Base-by-base conservation (phyloP, 2,329 filamentous ascomycete genomes). In the Penicillium sp. region DNA sequence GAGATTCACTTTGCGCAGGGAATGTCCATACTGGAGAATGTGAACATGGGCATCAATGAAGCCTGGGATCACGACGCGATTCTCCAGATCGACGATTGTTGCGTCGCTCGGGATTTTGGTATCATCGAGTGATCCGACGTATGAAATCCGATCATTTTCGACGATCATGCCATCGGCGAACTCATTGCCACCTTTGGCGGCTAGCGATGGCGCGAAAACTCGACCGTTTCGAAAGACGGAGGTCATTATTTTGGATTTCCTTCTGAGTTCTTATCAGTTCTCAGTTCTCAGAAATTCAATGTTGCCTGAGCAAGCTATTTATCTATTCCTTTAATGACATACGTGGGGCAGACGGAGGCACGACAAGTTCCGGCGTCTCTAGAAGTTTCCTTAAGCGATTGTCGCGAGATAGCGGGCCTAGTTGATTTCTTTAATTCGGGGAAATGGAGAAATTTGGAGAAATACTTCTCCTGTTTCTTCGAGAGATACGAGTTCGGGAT, bases 1-100 rank as follows among this genome's bases (percentile, higher is more conserved):
- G 10, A 82, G 67, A 49, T 75, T 62, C 26, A 79, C 67, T 63
- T 79, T 79, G 28, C 71, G 68, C 2, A 81, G 68, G 0, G 78
- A 77, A n/a, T 76, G 71, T 0, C 78, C 78, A n/a, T 79, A 76
- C n/a, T 79, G 69, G 5, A 81, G 62, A 24, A 82, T 72, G 56
- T 82, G 79, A 65, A 79, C 77, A 50, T 82, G 79, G 6, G 73
- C 76, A 58, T 82, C 79, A 36, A 81, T 76, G 57, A 81, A 82
- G 3, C 77, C 74, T 0, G 79, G 79, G 2, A 79, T 59, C 1
- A 81, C 68, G 31, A 76, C 65, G 10, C 65, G 67, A 14, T 69
- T 63, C 2, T 71, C 44, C 4, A 81, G 62, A 54, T 80, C 73
- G 51, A 67, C 36, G 11, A 64, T 28, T 48, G 54, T 48, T 13